phyloP scores from a whole-genome alignment of 495 filamentous ascomycete genomes.

The Lasiosphaeris hirsuta region DNA sequence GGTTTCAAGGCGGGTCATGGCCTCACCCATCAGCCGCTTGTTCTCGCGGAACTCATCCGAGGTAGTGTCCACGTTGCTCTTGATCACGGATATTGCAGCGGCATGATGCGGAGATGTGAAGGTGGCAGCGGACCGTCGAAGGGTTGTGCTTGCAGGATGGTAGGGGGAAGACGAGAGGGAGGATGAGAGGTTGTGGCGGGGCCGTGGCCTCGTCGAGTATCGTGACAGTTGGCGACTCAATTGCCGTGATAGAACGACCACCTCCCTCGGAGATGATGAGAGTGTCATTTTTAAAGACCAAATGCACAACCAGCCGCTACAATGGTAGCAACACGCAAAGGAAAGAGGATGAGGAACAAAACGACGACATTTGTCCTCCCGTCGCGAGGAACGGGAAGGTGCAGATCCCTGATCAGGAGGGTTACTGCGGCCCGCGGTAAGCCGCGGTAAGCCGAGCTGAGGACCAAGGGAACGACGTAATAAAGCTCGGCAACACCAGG shows the following conservation, averaged over 20 bases:
- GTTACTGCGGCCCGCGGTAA: conserved; percentile 31
- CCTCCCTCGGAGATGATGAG: conserved; percentile 33
- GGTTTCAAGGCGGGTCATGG: conserved; percentile 59
- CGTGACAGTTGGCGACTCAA: conserved; percentile 36
- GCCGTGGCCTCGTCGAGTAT: conserved; percentile 1
- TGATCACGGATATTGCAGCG: conserved; percentile 71
- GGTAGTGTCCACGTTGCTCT: conserved; percentile 69
- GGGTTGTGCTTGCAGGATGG: conserved; percentile 3
- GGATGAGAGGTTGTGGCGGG: neutral
- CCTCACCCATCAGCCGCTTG: conserved; percentile 68
- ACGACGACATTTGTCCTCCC: neutral
- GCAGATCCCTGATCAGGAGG: conserved; percentile 11
- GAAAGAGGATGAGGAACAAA: neutral
- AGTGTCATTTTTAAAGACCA: conserved; percentile 31
- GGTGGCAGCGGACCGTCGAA: conserved; percentile 48
- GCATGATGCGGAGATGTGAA: conserved; percentile 68
- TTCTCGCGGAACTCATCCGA: conserved; percentile 82
- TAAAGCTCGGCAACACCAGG: conserved; percentile 1
- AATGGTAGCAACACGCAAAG: conserved; percentile 7
- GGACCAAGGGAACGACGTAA: conserved; percentile 7
- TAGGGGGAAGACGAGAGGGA: conserved; percentile 5
- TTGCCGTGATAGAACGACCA: conserved; percentile 38
- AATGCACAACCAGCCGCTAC: neutral
- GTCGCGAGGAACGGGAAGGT: neutral
- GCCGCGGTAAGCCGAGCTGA: conserved; percentile 30